Evolutionary conservation across 495 filamentous ascomycete genomes (phyloP).

Genomic region (Rhypophila decipiens): DNA sequence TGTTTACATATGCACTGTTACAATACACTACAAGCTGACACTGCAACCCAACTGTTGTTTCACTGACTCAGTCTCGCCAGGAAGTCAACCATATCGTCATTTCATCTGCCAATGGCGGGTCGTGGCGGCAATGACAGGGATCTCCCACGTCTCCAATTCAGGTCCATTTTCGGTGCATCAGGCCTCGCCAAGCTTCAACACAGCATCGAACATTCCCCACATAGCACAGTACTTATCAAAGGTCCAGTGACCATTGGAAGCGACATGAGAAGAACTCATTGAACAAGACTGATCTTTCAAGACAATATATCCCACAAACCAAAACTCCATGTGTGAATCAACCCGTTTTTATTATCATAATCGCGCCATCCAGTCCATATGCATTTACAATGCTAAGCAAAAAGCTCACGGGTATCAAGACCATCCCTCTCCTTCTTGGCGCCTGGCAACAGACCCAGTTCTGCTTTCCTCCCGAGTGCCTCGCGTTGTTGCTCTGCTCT

Average conservation of each 20-base stretch:
- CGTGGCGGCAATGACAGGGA: background rate
- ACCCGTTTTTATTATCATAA: too few relatives aligned
- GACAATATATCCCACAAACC: too few relatives aligned
- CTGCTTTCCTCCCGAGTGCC: constrained; percentile 63
- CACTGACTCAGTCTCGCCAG: background rate
- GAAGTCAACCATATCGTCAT: background rate
- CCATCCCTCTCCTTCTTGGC: constrained; percentile 55
- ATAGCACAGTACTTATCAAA: too few relatives aligned
- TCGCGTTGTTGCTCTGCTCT: constrained; percentile 69
- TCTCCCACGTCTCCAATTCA: background rate
- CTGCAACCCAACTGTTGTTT: background rate
- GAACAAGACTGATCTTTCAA: too few relatives aligned
- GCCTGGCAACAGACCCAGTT: constrained; percentile 66
- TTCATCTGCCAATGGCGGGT: background rate
- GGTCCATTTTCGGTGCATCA: background rate
- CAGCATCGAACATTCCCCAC: too few relatives aligned
- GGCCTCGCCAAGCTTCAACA: background rate
- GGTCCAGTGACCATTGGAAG: too few relatives aligned
- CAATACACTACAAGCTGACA: too few relatives aligned
- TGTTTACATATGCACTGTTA: constrained; percentile 1
- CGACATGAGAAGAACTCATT: too few relatives aligned
- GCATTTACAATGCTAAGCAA: constrained; percentile 49
- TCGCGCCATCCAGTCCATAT: background rate
- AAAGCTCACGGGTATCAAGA: constrained; percentile 75
- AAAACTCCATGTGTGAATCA: too few relatives aligned